Evolutionary conservation across 192 early-diverging fungal genomes (phyloP).

Genomic region (Coemansia sp.): DNA sequence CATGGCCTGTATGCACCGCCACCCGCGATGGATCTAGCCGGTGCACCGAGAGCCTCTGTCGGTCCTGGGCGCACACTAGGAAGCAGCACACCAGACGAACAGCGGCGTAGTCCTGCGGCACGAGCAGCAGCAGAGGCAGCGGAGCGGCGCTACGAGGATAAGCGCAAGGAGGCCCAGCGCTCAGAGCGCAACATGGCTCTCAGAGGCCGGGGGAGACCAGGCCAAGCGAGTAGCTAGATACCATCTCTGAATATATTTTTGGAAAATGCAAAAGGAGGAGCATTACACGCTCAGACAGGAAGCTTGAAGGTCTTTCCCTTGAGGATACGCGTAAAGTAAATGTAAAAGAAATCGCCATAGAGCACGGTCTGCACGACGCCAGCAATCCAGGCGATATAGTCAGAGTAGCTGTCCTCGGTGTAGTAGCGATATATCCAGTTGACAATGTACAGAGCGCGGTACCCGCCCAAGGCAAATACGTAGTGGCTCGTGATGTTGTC

Average conservation of each 20-base stretch:
- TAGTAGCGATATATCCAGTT: constrained; percentile 97
- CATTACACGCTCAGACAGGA: constrained; percentile 35
- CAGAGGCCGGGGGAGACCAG: neutral
- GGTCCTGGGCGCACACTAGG: constrained; percentile 7
- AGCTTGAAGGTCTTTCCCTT: constrained; percentile 54
- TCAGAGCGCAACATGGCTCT: constrained; percentile 2
- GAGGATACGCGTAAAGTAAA: constrained; percentile 75
- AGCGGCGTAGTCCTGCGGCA: neutral
- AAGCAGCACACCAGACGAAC: neutral
- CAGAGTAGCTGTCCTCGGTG: constrained; percentile 65
- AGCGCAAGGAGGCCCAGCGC: neutral
- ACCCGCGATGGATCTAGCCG: neutral
- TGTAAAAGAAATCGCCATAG: constrained; percentile 98
- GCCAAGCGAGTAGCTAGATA: neutral
- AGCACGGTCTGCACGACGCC: constrained; percentile 92
- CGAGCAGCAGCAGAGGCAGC: constrained; percentile 4
- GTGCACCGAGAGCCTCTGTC: neutral
- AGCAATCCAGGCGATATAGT: constrained; percentile 85
- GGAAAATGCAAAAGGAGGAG: neutral
- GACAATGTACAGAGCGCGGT: constrained; percentile 80
- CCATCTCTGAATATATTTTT: neutral
- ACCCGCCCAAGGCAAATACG: constrained; percentile 93
- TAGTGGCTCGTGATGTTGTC: constrained; percentile 99
- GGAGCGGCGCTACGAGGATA: neutral
- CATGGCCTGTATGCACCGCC: neutral